These are phyloP conservation scores for Manihot esculenta DNA, from an alignment of 441 rosid genomes.

Conservation along the genomic window DNA sequence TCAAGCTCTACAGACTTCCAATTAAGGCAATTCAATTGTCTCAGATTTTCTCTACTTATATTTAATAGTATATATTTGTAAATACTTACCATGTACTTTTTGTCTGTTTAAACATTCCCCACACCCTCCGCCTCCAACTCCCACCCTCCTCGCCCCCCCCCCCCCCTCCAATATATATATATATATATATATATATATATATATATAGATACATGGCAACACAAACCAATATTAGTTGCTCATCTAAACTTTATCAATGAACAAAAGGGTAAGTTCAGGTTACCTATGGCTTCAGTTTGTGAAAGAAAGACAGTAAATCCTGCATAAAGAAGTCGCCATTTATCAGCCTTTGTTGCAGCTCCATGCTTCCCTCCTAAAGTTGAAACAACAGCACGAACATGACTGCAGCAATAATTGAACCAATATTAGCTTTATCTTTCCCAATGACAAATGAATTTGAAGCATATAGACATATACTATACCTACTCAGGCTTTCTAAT, in stretches of 20 bases:
- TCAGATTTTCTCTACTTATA: too few relatives aligned
- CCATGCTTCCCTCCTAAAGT: slow-evolving; percentile 83
- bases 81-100: too few relatives aligned
- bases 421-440: background rate
- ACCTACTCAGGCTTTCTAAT: slow-evolving; percentile 88
- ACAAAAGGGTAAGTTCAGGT: slow-evolving; percentile 8
- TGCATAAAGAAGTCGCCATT: slow-evolving; percentile 81
- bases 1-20: too few relatives aligned
- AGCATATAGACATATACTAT: slow-evolving; percentile 13
- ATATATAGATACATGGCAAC: background rate
- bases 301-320: slow-evolving; percentile 90
- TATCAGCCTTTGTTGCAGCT: slow-evolving; percentile 57
- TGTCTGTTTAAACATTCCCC: too few relatives aligned
- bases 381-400: slow-evolving; percentile 80
- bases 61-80: too few relatives aligned
- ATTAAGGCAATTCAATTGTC: too few relatives aligned
- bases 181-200: too few relatives aligned
- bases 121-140: too few relatives aligned
- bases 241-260: slow-evolving; percentile 9
- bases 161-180: too few relatives aligned
- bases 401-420: slow-evolving; percentile 50
- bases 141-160: too few relatives aligned
- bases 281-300: slow-evolving; percentile 77
- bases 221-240: background rate
- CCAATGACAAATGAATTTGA: background rate